phyloP scores from a whole-genome alignment of 2,329 filamentous ascomycete genomes.

The Cladosporium sp. region DNA sequence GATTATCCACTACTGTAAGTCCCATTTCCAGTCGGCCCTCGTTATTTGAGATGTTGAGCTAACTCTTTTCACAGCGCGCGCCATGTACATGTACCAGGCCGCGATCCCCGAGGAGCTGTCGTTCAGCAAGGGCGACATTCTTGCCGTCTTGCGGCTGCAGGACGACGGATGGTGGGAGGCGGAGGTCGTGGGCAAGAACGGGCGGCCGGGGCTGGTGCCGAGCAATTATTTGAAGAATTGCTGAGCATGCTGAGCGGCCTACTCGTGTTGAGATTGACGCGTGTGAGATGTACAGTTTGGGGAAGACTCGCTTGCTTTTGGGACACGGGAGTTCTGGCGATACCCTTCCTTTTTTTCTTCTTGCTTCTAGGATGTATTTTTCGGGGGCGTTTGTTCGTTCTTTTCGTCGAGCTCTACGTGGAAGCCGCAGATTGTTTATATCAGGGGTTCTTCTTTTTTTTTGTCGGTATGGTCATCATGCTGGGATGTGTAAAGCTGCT shows the following conservation, averaged over 20 bases:
- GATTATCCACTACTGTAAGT: conserved; percentile 91
- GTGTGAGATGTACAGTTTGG: conserved; percentile 1
- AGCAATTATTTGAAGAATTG: conserved; percentile 62
- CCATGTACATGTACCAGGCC: conserved; percentile 88
- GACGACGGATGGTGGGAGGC: conserved; percentile 99
- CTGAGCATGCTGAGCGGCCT: conserved; percentile 16
- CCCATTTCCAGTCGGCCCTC: neutral
- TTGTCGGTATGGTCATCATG: too few species aligned
- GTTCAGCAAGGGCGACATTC: conserved; percentile 85
- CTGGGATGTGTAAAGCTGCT: too few species aligned
- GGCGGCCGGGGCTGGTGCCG: conserved; percentile 54
- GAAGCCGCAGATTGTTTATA: too few species aligned
- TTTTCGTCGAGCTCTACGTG: too few species aligned
- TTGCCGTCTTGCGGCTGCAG: conserved; percentile 83
- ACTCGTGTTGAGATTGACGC: neutral
- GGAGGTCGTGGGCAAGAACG: conserved; percentile 66
- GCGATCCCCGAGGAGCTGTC: conserved; percentile 92
- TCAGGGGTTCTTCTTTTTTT: too few species aligned
- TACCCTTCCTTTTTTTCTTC: neutral
- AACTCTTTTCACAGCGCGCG: conserved; percentile 58
- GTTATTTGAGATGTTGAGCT: neutral
- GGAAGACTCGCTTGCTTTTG: neutral
- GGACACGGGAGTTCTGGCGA: conserved; percentile 4
- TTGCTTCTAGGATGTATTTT: neutral
- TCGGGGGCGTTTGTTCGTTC: neutral